Conservation (phyloP, 192 early-diverging fungal genomes). For the Dissophora globulifera region DNA sequence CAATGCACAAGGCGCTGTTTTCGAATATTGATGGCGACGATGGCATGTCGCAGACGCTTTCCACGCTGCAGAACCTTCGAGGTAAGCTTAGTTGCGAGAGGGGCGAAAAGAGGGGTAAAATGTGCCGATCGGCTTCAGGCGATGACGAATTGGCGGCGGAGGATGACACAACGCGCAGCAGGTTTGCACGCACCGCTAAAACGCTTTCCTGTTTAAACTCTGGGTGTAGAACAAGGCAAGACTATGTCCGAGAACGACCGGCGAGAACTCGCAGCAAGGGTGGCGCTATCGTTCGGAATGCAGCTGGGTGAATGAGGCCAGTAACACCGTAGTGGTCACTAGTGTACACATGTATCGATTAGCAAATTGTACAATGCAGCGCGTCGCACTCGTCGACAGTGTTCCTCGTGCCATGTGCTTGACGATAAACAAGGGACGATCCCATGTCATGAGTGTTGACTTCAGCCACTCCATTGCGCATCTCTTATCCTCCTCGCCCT, state of each 20-base stretch:
- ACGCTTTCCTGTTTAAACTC: background rate
- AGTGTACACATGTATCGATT: background rate
- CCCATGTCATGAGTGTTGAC: too few relatives aligned
- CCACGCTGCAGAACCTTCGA: conserved; percentile 59
- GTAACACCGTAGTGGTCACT: background rate
- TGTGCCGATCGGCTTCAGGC: too few relatives aligned
- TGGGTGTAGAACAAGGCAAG: conserved; percentile 60
- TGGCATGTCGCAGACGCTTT: conserved; percentile 61
- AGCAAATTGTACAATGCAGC: too few relatives aligned
- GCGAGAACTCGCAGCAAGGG: conserved; percentile 62
- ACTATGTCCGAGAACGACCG: conserved; percentile 64
- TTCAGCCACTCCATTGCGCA: too few relatives aligned
- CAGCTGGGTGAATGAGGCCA: conserved; percentile 52
- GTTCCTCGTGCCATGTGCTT: too few relatives aligned
- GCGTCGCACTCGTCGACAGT: too few relatives aligned
- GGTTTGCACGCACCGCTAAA: background rate
- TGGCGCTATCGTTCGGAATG: conserved; percentile 66
- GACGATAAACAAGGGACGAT: too few relatives aligned
- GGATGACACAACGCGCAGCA: background rate
- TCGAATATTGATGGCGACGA: conserved; percentile 63
- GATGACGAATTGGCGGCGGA: too few relatives aligned
- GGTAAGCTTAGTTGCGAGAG: conserved; percentile 37
- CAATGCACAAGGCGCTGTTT: conserved; percentile 59
- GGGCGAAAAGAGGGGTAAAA: background rate
- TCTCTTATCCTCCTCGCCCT: too few relatives aligned